These are phyloP conservation scores for Fusarium equiseti DNA, from an alignment of 2,329 filamentous ascomycete genomes.

Conservation along the genomic window DNA sequence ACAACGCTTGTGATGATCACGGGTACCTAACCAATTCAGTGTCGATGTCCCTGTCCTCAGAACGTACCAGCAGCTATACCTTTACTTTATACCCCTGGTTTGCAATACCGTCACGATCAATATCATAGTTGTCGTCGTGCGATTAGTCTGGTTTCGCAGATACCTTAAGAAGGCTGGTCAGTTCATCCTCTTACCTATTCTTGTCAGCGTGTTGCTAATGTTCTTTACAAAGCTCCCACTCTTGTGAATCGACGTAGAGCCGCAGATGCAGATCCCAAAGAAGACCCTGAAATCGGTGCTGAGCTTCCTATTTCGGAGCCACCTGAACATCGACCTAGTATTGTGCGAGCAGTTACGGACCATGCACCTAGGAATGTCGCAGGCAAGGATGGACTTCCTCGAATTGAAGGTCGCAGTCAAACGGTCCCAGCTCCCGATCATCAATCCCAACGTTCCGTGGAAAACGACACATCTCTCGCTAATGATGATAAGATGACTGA, in stretches of 20 bases:
- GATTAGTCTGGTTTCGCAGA: constrained; percentile 63
- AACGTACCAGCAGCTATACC: constrained; percentile 63
- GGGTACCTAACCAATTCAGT: constrained; percentile 48
- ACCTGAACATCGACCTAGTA: constrained; percentile 1
- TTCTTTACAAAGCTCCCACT: constrained; percentile 20
- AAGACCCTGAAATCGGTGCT: constrained; percentile 23
- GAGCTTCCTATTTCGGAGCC: constrained; percentile 3
- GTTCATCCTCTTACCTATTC: constrained; percentile 10
- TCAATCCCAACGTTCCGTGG: not conserved
- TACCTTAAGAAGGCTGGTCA: constrained; percentile 56
- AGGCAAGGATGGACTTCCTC: constrained; percentile 17
- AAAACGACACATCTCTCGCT: not conserved
- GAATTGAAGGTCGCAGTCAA: constrained; percentile 25
- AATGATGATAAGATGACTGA: constrained; percentile 14
- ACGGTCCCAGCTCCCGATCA: constrained; percentile 25
- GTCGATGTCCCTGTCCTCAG: constrained; percentile 62
- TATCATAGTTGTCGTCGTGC: constrained; percentile 60
- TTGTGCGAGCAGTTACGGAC: constrained; percentile 25
- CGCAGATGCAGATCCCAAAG: constrained; percentile 7
- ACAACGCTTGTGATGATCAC: not conserved
- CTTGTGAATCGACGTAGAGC: constrained; percentile 25
- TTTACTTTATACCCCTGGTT: constrained; percentile 63
- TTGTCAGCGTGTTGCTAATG: constrained; percentile 3
- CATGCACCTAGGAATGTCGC: not conserved
- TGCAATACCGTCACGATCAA: constrained; percentile 64